A percentile compares a stretch with the other conserved stretches of the same genome.
phyloP scores from a whole-genome alignment of 768 basidiomycete genomes.

The Cystobasidium onofrii region DNA sequence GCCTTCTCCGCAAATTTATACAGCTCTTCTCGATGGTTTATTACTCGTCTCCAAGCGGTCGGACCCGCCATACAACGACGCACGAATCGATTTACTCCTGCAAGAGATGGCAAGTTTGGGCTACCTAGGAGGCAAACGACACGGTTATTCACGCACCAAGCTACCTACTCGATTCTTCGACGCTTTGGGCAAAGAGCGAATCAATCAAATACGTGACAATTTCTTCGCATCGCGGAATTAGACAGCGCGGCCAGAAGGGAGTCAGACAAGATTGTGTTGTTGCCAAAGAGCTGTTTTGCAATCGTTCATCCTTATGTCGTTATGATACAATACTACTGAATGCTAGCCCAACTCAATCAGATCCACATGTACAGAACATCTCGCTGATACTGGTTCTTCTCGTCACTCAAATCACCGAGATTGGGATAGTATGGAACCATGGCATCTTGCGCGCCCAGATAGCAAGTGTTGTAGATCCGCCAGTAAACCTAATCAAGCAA shows the following conservation, averaged over 20 bases:
- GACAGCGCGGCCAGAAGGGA: background rate
- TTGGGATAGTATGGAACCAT: conserved; percentile 63
- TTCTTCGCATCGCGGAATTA: background rate
- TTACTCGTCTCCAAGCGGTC: background rate
- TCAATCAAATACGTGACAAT: background rate
- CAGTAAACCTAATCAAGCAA: conserved; percentile 61
- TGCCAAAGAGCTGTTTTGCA: background rate
- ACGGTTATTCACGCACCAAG: background rate
- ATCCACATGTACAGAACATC: conserved; percentile 30
- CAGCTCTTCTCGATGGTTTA: background rate
- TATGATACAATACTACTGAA: background rate
- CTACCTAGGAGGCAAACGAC: background rate
- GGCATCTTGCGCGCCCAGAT: conserved; percentile 80
- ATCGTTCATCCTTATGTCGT: background rate
- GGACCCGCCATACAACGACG: background rate
- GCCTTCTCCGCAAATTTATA: conserved; percentile 12
- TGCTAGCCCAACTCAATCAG: background rate
- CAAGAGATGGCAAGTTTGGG: conserved; percentile 29
- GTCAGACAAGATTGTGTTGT: background rate
- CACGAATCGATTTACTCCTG: conserved; percentile 6
- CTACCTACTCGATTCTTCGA: background rate
- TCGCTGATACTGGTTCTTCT: conserved; percentile 23
- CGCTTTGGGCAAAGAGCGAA: background rate
- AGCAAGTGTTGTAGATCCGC: conserved; percentile 89
- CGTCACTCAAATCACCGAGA: conserved; percentile 11